Evolutionary conservation across 208 protist genomes (phyloP), one percentile per base, ranked within the genome.

Genomic region (Wallacemonas sp.): DNA sequence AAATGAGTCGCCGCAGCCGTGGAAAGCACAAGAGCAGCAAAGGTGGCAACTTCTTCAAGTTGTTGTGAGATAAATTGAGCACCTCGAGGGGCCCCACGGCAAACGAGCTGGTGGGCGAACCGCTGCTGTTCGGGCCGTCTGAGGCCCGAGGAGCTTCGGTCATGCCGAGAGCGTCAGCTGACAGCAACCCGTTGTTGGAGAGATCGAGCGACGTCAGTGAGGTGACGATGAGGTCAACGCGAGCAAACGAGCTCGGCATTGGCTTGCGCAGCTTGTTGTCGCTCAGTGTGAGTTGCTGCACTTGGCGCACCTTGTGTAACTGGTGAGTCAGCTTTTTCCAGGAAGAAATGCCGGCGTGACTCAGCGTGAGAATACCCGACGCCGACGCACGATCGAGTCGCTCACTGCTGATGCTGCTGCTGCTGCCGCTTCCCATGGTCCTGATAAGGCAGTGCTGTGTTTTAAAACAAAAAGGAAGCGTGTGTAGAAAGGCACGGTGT

Each of bases 51-150:
- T 68, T 14, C n/a, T 41, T 38, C 0, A 87, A 49, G 14, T 26
- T 5, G 62, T 84, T 84, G 27, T 54, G 44, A 0, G 77, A 84
- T 1, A 80, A 41, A 31, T 77, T 82, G 5, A 84, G 62, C 11
- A 51, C 41, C 54, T 88, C 74, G 5, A 84, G 60, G 12, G 71
- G 74, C 2, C 59, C 51, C 2, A 47, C 42, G n/a, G n/a, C 34
- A 30, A 33, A 9, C 17, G 19, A 11, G 21, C n/a, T 11, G n/a
- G 22, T 5, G 31, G 15, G 1, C 3, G 15, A 11, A 21, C n/a
- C 17, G 2, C 2, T 12, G 46, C 3, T 15, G 5, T 38, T 22
- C 5, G 33, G 14, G 2, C 9, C 53, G 30, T 30, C 47, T 3
- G 6, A 4, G 22, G 49, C 6, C 1, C 28, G 1, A 12, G 22